Percentiles rank a stretch among this genome's conserved stretches.
These are phyloP conservation scores for Colletotrichum sp. DNA, from an alignment of 2,329 filamentous ascomycete genomes.

Conservation along the genomic window DNA sequence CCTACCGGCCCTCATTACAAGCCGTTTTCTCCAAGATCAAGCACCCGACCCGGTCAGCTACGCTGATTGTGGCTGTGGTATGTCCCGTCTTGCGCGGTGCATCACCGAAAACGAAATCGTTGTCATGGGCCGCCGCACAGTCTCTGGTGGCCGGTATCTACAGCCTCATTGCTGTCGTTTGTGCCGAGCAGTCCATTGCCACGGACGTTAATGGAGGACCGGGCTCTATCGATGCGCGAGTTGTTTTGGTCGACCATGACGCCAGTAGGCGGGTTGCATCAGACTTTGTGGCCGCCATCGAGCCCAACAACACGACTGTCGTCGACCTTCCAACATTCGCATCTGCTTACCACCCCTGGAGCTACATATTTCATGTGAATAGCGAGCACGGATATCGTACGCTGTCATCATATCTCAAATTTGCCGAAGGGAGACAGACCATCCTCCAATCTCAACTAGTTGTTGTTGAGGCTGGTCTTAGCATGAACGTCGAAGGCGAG, in stretches of 20 bases:
- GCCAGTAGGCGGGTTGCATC: conserved; percentile 32
- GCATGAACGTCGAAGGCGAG: conserved; percentile 39
- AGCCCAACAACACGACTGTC: conserved; percentile 51
- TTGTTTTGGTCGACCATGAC: conserved; percentile 74
- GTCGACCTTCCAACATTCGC: conserved; percentile 59
- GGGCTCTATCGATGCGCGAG: conserved; percentile 76
- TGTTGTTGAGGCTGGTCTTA: conserved; percentile 58
- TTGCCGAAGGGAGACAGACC: conserved; percentile 51
- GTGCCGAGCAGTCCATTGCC: conserved; percentile 64
- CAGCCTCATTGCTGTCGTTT: conserved; percentile 76
- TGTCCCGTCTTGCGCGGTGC: conserved; percentile 64
- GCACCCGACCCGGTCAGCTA: conserved; percentile 36
- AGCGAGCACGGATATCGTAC: conserved; percentile 68
- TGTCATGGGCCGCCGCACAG: conserved; percentile 73
- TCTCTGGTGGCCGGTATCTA: conserved; percentile 79
- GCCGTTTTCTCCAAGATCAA: conserved; percentile 57
- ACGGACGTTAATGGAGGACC: conserved; percentile 60
- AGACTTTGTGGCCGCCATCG: conserved; percentile 40
- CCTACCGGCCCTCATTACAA: conserved; percentile 65
- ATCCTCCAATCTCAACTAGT: conserved; percentile 57
- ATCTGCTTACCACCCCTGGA: conserved; percentile 64
- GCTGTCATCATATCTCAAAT: conserved; percentile 51
- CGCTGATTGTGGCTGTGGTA: conserved; percentile 62
- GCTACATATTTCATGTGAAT: conserved; percentile 68
- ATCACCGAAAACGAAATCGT: conserved; percentile 52